phyloP scores from a whole-genome alignment of 371 early-diverging fungal genomes.

The Vavraia culicis region DNA sequence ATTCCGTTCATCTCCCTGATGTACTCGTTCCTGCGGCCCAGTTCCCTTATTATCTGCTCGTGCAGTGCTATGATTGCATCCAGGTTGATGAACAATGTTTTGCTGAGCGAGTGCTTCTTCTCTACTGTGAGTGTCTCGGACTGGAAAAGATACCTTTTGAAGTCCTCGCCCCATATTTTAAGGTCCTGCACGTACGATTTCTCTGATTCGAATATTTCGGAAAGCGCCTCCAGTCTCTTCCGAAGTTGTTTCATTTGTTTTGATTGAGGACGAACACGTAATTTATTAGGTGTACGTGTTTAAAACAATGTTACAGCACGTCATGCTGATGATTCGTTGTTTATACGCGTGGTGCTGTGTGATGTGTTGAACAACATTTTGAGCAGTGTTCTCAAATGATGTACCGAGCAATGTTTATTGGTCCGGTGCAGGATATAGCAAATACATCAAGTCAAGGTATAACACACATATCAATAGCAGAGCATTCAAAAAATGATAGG shows the following conservation, averaged over 20 bases:
- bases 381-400: too few relatives aligned
- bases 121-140: slow-evolving; percentile 2
- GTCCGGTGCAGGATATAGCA: too few relatives aligned
- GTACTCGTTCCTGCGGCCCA: slow-evolving; percentile 11
- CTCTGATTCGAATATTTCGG: slow-evolving; percentile 32
- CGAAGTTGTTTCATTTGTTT: slow-evolving; percentile 3
- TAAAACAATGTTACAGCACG: too few relatives aligned
- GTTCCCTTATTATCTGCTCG: slow-evolving; percentile 8
- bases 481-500: too few relatives aligned
- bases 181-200: slow-evolving; percentile 26
- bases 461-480: too few relatives aligned
- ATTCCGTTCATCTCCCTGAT: not conserved
- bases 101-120: slow-evolving; percentile 22
- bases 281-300: too few relatives aligned
- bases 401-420: too few relatives aligned
- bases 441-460: too few relatives aligned
- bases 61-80: slow-evolving; percentile 14
- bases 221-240: slow-evolving; percentile 33
- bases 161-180: slow-evolving; percentile 19
- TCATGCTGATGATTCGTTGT: too few relatives aligned
- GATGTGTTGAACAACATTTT: too few relatives aligned
- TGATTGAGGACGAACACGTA: not conserved
- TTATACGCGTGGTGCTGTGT: too few relatives aligned
- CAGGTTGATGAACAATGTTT: slow-evolving; percentile 30
- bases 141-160: slow-evolving; percentile 23